Conservation (phyloP, 495 filamentous ascomycete species). For the Penicillium atrosanguineum region DNA sequence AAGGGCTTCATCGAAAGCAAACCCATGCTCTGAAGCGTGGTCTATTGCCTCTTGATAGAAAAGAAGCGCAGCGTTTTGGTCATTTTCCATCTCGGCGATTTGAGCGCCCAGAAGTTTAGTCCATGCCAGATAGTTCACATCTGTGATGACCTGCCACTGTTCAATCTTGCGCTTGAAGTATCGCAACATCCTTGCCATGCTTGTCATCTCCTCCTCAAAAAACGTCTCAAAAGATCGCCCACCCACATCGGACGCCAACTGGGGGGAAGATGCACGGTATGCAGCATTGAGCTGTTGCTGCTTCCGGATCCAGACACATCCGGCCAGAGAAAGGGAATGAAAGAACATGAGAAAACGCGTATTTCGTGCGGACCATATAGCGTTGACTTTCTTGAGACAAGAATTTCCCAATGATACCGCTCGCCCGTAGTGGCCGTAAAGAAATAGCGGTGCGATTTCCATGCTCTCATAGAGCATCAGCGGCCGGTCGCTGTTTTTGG, state of each 20-base stretch:
- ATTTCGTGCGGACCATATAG: conserved; percentile 69
- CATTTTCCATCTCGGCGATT: conserved; percentile 57
- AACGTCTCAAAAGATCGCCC: conserved; percentile 37
- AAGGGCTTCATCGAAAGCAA: conserved; percentile 74
- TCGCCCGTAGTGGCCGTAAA: conserved; percentile 68
- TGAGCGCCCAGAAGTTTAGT: conserved; percentile 68
- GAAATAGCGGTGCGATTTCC: conserved; percentile 64
- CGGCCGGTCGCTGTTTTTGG: conserved; percentile 53
- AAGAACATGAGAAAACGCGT: conserved; percentile 62
- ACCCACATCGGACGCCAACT: conserved; percentile 42
- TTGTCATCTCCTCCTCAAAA: conserved; percentile 34
- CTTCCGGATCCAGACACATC: conserved; percentile 3
- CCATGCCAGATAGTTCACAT: conserved; percentile 63
- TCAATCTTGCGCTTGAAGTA: conserved; percentile 60
- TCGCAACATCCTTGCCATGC: conserved; percentile 48
- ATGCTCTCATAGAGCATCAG: conserved; percentile 66
- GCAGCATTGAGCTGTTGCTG: not conserved
- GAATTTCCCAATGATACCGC: conserved; percentile 61
- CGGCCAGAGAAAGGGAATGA: conserved; percentile 55
- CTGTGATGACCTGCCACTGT: conserved; percentile 59
- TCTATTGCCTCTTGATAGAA: conserved; percentile 72
- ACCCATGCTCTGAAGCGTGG: conserved; percentile 57
- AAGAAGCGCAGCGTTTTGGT: conserved; percentile 57
- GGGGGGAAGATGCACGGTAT: not conserved
- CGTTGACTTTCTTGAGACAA: conserved; percentile 52